These are phyloP conservation scores for Apiospora hydei DNA, from an alignment of 2,329 filamentous ascomycete genomes.

Conservation along the genomic window DNA sequence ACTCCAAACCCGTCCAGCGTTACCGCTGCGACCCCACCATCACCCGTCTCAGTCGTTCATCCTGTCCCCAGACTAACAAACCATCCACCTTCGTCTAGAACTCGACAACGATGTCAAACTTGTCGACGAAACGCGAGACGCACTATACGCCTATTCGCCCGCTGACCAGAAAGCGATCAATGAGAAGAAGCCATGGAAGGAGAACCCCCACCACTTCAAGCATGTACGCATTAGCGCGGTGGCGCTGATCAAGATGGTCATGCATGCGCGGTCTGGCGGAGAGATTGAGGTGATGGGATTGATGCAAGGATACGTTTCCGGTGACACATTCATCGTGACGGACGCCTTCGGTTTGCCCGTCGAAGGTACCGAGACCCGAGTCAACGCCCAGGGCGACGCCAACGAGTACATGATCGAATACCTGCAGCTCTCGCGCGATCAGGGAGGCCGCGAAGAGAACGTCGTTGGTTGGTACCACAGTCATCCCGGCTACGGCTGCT, in stretches of 20 bases:
- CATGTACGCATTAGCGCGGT: slow-evolving; percentile 91
- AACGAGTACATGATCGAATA: slow-evolving; percentile 98
- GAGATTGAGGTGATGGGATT: slow-evolving; percentile 95
- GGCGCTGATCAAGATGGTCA: slow-evolving; percentile 97
- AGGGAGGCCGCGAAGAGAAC: slow-evolving; percentile 79
- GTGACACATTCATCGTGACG: slow-evolving; percentile 87
- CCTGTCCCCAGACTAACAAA: slow-evolving; percentile 26
- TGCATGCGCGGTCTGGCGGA: slow-evolving; percentile 96
- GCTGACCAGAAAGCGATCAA: slow-evolving; percentile 72
- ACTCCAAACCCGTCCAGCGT: neutral
- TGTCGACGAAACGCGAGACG: slow-evolving; percentile 86
- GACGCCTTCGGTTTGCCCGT: slow-evolving; percentile 94
- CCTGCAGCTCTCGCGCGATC: slow-evolving; percentile 76
- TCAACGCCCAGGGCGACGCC: slow-evolving; percentile 94
- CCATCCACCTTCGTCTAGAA: slow-evolving; percentile 60
- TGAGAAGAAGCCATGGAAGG: slow-evolving; percentile 74
- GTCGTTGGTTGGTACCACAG: slow-evolving; percentile 98
- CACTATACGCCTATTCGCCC: slow-evolving; percentile 84
- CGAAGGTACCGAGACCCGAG: slow-evolving; percentile 96
- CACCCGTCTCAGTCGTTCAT: neutral
- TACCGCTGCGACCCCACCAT: slow-evolving; percentile 21
- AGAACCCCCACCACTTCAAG: slow-evolving; percentile 88
- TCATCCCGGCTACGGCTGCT: slow-evolving; percentile 97
- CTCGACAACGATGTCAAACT: slow-evolving; percentile 86
- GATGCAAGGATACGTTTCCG: slow-evolving; percentile 93